A percentile compares a stretch with the other conserved stretches of the same genome.
Evolutionary conservation across 179 eudicot genomes (phyloP).

Genomic region (Silene vulgaris): DNA sequence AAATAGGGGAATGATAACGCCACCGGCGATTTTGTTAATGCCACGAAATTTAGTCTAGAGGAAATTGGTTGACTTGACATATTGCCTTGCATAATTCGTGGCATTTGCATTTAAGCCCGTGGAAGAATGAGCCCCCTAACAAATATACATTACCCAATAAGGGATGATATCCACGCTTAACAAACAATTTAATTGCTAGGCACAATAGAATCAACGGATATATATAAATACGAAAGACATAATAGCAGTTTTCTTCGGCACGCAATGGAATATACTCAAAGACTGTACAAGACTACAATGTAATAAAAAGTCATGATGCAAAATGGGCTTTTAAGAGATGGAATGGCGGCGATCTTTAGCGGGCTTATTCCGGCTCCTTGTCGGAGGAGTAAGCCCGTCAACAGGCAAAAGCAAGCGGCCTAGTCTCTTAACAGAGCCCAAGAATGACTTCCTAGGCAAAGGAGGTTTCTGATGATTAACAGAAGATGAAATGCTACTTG

Average conservation of each 20-base stretch:
- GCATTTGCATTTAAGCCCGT: too few relatives aligned
- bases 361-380: conserved; percentile 48
- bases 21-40: too few relatives aligned
- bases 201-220: neutral
- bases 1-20: too few relatives aligned
- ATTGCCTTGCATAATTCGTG: too few relatives aligned
- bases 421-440: conserved; percentile 59
- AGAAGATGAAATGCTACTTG: conserved; percentile 29
- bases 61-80: too few relatives aligned
- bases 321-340: conserved; percentile 39
- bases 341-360: conserved; percentile 73
- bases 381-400: conserved; percentile 38
- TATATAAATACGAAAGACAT: neutral
- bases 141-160: neutral
- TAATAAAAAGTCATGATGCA: neutral
- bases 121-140: too few relatives aligned
- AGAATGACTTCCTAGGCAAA: conserved; percentile 66
- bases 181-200: neutral
- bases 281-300: conserved; percentile 13
- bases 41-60: too few relatives aligned
- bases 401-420: conserved; percentile 46
- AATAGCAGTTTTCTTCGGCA: conserved; percentile 9
- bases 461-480: conserved; percentile 53
- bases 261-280: neutral
- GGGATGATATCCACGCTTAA: neutral